phyloP scores from a whole-genome alignment of 179 eudicot species.

The Beta macrorhiza region DNA sequence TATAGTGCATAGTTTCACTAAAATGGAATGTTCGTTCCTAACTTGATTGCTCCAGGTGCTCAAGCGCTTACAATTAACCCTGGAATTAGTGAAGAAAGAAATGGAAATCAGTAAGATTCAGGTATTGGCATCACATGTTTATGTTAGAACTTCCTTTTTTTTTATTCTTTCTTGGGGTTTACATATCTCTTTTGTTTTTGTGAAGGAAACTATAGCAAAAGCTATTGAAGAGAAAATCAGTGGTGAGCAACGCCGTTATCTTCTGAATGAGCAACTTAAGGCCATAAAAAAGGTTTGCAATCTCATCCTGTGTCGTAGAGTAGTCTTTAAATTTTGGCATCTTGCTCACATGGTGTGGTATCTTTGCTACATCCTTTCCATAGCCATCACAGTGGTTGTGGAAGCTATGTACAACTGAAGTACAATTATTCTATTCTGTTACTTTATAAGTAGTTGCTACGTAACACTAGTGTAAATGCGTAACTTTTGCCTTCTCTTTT shows the following conservation, averaged over 20 bases:
- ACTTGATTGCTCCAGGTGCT: conserved; percentile 52
- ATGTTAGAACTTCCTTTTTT: conserved; percentile 11
- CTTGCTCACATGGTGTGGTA: not conserved
- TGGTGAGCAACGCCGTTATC: conserved; percentile 93
- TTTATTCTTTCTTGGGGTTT: conserved; percentile 10
- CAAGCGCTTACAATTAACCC: conserved; percentile 74
- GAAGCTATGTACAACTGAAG: not conserved
- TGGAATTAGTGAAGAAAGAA: conserved; percentile 96
- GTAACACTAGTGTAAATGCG: not conserved
- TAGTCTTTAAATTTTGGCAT: not conserved
- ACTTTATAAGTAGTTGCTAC: not conserved
- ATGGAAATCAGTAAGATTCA: conserved; percentile 99
- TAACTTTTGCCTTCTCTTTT: conserved; percentile 12
- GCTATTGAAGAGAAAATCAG: conserved; percentile 99
- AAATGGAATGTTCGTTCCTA: not conserved
- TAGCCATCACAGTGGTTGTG: not conserved
- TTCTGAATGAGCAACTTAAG: conserved; percentile 95
- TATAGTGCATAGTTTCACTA: not conserved
- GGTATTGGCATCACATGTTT: conserved; percentile 45
- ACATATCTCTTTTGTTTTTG: conserved; percentile 11
- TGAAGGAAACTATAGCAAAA: conserved; percentile 94
- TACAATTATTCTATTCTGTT: not conserved
- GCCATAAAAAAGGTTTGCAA: conserved; percentile 84
- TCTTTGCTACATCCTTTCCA: not conserved
- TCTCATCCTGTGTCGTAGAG: not conserved